phyloP scores from a whole-genome alignment of 805 yeast species.

The Kazachstania martiniae region DNA sequence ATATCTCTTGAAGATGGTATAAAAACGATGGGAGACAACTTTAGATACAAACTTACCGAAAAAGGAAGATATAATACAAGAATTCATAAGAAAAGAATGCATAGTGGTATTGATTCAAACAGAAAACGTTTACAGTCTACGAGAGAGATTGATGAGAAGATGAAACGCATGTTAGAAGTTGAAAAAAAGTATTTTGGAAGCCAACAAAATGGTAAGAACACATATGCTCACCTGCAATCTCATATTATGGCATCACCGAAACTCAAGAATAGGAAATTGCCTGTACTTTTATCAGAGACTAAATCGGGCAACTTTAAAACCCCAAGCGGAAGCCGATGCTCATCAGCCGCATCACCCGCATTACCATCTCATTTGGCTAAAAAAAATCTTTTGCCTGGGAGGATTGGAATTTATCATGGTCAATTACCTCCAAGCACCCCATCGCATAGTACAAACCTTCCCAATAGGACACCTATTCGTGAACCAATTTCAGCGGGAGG shows the following conservation, averaged over 20 bases:
- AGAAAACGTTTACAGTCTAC: conserved; percentile 5
- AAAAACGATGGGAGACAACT: conserved; percentile 15
- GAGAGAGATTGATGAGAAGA: conserved; percentile 18
- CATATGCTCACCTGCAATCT: conserved; percentile 21
- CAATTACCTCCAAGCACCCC: conserved; percentile 10
- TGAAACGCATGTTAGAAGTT: conserved; percentile 18
- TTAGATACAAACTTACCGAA: conserved; percentile 23
- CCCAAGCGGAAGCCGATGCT: conserved; percentile 11
- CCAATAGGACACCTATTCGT: too few species aligned
- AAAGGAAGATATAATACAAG: conserved; percentile 25
- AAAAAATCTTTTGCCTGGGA: conserved; percentile 6
- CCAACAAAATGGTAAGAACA: conserved; percentile 13
- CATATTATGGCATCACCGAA: conserved; percentile 25
- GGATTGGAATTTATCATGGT: conserved; percentile 6
- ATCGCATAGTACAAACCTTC: conserved; percentile 10
- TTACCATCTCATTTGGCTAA: conserved; percentile 23
- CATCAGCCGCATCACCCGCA: conserved; percentile 12
- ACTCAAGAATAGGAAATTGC: conserved; percentile 19
- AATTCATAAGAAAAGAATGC: conserved; percentile 9
- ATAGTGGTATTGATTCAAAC: conserved; percentile 7
- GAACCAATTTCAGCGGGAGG: too few species aligned
- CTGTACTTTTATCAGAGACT: conserved; percentile 23
- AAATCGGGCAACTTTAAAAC: conserved; percentile 17
- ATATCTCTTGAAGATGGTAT: conserved; percentile 23
- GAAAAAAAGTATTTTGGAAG: conserved; percentile 11